Base-by-base conservation (phyloP, 352 stramenopile genomes). In the Pythium catenulatum region DNA sequence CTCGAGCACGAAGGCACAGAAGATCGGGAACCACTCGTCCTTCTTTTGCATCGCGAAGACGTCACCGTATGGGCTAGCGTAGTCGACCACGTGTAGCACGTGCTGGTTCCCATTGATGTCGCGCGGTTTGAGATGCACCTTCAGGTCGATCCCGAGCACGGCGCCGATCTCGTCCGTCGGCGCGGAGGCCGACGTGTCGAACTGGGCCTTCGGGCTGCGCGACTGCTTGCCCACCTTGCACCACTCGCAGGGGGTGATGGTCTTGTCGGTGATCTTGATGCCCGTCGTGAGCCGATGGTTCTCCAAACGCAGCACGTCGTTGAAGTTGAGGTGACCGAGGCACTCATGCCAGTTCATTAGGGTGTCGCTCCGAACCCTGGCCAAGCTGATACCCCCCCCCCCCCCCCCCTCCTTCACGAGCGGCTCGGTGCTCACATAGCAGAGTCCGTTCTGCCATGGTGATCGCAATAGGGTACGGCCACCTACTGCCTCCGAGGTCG, bases 151-250 rank as follows among this genome's bases (percentile, higher is more conserved):
- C 23, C 45, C 8, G 9, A 77, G 30, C 41, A 77, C 68, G 6
- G 68, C 41, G 27, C 41, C 68, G 41, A 63, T 58, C 39, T 77
- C 45, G 27, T 77, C 68, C 7, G 68, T 63, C 34, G 68, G 68
- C 61, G 68, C 45, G n/a, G 68, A 58, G 7, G 63, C 11, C 37
- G 37, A 74, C 6, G 63, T 39, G 37, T 52, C 63, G 27, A 21
- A 9, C 56, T 66, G 25, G 8, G 50, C 48, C 21, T 58, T 58
- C 48, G 48, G 21, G 7, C 21, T 32, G 7, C 48, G 48, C 9
- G 48, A 58, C 21, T 58, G 48, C 48, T 58, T 58, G 21, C 21
- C 48, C 48, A 32, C 21, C 30, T 8, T 6, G 15, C 48, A 58
- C 48, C 25, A 19, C 7, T 58, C 48, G 48, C 48, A 58, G 4